phyloP scores from a whole-genome alignment of 2,329 filamentous ascomycete genomes.

The Xylariales sp. region DNA sequence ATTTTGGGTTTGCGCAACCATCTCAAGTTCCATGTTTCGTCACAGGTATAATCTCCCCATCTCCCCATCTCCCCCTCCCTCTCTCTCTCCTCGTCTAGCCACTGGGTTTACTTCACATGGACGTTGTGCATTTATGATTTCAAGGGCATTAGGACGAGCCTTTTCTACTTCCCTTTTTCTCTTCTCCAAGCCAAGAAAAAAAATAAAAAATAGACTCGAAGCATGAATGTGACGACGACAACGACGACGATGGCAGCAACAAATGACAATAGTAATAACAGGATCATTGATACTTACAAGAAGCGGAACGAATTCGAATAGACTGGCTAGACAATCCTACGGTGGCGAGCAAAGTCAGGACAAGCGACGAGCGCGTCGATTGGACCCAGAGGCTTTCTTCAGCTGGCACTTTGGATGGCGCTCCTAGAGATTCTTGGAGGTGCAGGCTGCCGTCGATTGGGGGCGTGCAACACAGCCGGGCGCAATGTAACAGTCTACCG shows the following conservation, averaged over 20 bases:
- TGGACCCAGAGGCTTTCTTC: constrained; percentile 34
- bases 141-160: not conserved
- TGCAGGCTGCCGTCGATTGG: constrained; percentile 35
- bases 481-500: constrained; percentile 31
- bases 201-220: constrained; percentile 12
- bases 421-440: constrained; percentile 29
- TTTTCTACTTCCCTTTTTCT: constrained; percentile 3
- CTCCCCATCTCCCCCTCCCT: not conserved
- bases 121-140: constrained; percentile 20
- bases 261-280: constrained; percentile 4
- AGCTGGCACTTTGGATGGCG: constrained; percentile 31
- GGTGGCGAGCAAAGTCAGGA: constrained; percentile 34
- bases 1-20: constrained; percentile 39
- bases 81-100: constrained; percentile 6
- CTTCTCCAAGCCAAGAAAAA: not conserved
- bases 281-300: constrained; percentile 42
- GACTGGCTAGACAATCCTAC: constrained; percentile 26
- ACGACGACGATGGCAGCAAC: not conserved
- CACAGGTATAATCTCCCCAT: constrained; percentile 26
- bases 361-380: constrained; percentile 31
- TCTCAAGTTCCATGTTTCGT: constrained; percentile 27
- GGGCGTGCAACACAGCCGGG: constrained; percentile 28
- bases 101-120: constrained; percentile 12
- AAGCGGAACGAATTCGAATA: constrained; percentile 22
- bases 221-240: constrained; percentile 13